Conservation (phyloP, 2,329 filamentous ascomycete species). For the Boeremia exigua region DNA sequence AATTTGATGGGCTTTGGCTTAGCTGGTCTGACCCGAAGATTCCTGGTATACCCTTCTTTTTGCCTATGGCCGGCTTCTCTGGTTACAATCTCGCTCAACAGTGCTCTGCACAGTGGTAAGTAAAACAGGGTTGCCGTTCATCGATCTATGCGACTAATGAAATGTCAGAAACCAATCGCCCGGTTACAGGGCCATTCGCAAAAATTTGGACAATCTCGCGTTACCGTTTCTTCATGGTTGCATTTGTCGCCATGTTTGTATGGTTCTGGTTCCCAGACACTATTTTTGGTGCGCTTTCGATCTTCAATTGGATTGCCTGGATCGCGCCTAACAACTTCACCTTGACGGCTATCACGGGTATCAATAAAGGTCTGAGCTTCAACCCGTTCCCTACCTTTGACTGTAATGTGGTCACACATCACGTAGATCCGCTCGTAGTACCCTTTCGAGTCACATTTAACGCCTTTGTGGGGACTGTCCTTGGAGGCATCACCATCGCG, state of each 20-base stretch:
- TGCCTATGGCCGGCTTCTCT: constrained; percentile 19
- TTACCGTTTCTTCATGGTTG: constrained; percentile 51
- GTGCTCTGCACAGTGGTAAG: constrained; percentile 6
- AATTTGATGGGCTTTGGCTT: constrained; percentile 17
- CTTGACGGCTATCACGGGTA: too few relatives aligned
- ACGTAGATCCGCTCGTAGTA: background rate
- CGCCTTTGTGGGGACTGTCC: background rate
- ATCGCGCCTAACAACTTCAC: background rate
- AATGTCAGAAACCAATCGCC: background rate
- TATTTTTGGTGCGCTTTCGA: constrained; percentile 45
- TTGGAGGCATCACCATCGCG: constrained; percentile 1
- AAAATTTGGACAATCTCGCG: constrained; percentile 16
- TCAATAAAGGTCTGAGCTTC: too few relatives aligned
- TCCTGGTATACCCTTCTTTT: constrained; percentile 17
- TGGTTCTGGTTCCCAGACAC: constrained; percentile 62
- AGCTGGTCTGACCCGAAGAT: constrained; percentile 10
- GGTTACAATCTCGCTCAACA: constrained; percentile 16
- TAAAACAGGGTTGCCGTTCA: background rate
- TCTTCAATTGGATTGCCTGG: constrained; percentile 2
- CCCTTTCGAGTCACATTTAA: constrained; percentile 2
- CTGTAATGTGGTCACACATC: background rate
- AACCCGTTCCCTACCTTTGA: background rate
- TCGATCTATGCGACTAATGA: background rate
- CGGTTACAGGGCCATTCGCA: constrained; percentile 5
- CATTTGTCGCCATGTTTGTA: constrained; percentile 56